Conservation (phyloP, 2,329 filamentous ascomycete genomes). For the Talaromyces sp. region DNA sequence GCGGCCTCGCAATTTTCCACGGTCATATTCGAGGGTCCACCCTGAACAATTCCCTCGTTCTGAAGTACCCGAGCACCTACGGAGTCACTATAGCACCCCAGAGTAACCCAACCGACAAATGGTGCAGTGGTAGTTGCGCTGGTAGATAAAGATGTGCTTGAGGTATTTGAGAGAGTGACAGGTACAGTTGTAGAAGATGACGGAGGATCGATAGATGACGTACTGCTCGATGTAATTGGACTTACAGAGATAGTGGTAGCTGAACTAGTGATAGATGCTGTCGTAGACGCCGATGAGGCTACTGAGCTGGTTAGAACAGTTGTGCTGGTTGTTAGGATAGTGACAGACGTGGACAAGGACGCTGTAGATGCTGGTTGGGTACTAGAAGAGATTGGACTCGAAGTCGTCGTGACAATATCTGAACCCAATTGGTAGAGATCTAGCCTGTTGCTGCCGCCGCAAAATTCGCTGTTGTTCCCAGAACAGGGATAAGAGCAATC, state of each 20-base stretch:
- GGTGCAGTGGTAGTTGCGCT: background rate
- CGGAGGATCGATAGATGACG: background rate
- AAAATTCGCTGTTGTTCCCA: slow-evolving; percentile 13
- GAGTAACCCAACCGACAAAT: background rate
- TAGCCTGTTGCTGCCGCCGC: slow-evolving; percentile 14
- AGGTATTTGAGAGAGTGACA: background rate
- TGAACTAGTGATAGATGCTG: background rate
- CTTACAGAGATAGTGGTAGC: background rate
- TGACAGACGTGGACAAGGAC: background rate
- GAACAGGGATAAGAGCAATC: slow-evolving; percentile 13
- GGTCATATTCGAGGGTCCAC: background rate
- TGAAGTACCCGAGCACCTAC: background rate
- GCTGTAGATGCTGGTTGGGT: background rate
- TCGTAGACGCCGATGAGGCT: background rate
- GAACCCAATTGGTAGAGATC: slow-evolving; percentile 9
- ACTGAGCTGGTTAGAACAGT: background rate
- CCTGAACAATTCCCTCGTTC: background rate
- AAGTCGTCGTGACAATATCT: background rate
- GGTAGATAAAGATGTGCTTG: background rate
- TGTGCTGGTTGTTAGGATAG: background rate
- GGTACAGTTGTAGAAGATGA: background rate
- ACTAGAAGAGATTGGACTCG: background rate
- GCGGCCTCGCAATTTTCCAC: background rate
- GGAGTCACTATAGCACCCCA: background rate
- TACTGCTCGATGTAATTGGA: background rate